Evolutionary conservation across 768 basidiomycete species (phyloP).

Genomic region (Ephemerocybe angulata): DNA sequence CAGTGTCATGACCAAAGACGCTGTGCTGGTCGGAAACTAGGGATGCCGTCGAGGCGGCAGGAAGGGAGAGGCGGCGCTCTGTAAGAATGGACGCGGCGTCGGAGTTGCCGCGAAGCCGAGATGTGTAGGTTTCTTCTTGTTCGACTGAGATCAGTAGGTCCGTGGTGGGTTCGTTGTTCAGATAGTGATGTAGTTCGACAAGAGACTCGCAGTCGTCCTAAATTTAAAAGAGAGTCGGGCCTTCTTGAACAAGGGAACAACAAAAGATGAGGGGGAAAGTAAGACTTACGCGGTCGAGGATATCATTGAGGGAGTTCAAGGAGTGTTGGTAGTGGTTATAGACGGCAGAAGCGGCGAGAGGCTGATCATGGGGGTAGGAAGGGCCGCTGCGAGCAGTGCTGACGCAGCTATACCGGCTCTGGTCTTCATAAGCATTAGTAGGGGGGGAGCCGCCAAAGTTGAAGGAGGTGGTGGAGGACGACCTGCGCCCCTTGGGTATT

Average conservation of each 20-base stretch:
- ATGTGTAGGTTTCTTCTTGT: conserved; percentile 8
- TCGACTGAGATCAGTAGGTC: not conserved
- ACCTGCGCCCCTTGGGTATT: conserved; percentile 32
- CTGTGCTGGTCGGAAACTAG: conserved; percentile 49
- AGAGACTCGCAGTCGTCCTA: conserved; percentile 78
- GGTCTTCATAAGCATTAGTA: conserved; percentile 8
- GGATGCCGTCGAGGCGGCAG: conserved; percentile 57
- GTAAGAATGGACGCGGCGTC: conserved; percentile 44
- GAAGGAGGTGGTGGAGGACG: conserved; percentile 3
- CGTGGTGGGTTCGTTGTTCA: conserved; percentile 43
- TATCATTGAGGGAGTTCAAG: conserved; percentile 74
- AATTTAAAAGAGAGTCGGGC: conserved; percentile 8
- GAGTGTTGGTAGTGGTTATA: conserved; percentile 81
- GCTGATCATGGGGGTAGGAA: not conserved
- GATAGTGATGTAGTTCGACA: conserved; percentile 68
- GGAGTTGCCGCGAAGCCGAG: conserved; percentile 28
- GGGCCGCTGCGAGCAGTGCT: not conserved
- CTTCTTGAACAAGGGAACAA: conserved; percentile 5
- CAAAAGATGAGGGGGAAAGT: not conserved
- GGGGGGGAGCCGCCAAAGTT: not conserved
- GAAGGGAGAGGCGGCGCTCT: conserved; percentile 65
- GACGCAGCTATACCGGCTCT: not conserved
- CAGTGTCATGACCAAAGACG: not conserved
- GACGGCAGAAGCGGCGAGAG: conserved; percentile 37
- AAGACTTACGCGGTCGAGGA: conserved; percentile 69